Percentiles rank a stretch among this genome's conserved stretches.
Conservation (phyloP, 306 rosid species). For the Vigna unguiculata region DNA sequence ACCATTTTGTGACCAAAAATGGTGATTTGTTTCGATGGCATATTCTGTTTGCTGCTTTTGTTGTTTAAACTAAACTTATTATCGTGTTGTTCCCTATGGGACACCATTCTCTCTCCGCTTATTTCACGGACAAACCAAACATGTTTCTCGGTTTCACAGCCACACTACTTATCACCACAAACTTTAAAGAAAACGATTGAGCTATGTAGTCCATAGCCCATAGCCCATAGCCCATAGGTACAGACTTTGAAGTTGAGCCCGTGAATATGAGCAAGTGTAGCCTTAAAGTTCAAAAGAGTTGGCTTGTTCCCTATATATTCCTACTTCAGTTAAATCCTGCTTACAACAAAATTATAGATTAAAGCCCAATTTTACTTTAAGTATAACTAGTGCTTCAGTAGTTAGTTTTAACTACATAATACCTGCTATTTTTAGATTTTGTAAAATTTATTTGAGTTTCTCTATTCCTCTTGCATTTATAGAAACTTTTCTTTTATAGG, state of each 20-base stretch:
- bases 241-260: constrained; percentile 3
- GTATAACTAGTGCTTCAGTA: neutral
- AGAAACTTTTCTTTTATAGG: too few species aligned
- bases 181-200: neutral
- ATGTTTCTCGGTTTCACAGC: neutral
- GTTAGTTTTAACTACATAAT: neutral
- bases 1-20: constrained; percentile 8
- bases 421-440: too few species aligned
- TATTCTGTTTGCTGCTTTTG: constrained; percentile 40
- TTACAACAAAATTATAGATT: neutral
- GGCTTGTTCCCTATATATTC: neutral
- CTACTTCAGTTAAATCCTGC: neutral
- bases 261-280: neutral
- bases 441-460: too few species aligned
- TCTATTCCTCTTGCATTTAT: too few species aligned
- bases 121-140: constrained; percentile 6
- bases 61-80: constrained; percentile 35
- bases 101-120: constrained; percentile 19
- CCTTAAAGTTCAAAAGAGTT: neutral
- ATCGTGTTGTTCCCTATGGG: constrained; percentile 35
- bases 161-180: neutral
- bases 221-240: constrained; percentile 7
- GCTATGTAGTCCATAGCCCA: neutral
- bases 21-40: constrained; percentile 9
- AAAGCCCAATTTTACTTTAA: neutral